These are phyloP conservation scores for Chalciporus chontae DNA, from an alignment of 768 basidiomycete species.

Conservation along the genomic window DNA sequence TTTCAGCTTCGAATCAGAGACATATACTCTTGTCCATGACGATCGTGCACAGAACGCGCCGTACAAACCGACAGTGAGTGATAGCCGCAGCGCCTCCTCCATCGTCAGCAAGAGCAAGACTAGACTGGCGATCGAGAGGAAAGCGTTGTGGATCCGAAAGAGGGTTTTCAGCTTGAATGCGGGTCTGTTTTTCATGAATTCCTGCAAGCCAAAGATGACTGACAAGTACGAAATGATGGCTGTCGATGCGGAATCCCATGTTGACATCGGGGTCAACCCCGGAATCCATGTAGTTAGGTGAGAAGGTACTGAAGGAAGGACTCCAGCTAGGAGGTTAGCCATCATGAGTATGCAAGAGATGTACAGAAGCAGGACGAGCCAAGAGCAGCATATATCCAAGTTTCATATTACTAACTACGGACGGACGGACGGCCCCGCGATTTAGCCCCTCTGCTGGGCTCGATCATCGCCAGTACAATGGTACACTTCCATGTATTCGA, in stretches of 20 bases:
- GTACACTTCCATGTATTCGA: not conserved
- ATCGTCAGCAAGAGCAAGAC: conserved; percentile 76
- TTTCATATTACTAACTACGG: not conserved
- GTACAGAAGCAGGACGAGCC: not conserved
- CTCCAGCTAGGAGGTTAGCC: conserved; percentile 1
- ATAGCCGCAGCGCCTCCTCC: conserved; percentile 79
- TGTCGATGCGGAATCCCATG: conserved; percentile 59
- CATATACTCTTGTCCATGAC: conserved; percentile 86
- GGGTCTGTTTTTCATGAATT: conserved; percentile 73
- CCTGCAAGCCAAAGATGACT: conserved; percentile 77
- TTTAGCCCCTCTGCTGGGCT: not conserved
- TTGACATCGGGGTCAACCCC: conserved; percentile 80
- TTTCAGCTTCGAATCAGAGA: not conserved
- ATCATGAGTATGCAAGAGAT: not conserved
- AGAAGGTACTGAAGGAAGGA: conserved; percentile 40
- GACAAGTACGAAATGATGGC: conserved; percentile 76
- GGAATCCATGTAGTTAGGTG: conserved; percentile 62
- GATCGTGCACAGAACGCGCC: conserved; percentile 65
- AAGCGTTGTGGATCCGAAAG: conserved; percentile 84
- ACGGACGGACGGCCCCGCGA: not conserved
- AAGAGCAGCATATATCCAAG: not conserved
- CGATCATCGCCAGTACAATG: not conserved
- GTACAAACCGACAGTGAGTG: conserved; percentile 69
- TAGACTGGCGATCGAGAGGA: conserved; percentile 78
- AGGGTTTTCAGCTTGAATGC: conserved; percentile 67